Evolutionary conservation across 768 basidiomycete species (phyloP), one percentile per base, ranked within the genome.

Genomic region (Russula virescens): DNA sequence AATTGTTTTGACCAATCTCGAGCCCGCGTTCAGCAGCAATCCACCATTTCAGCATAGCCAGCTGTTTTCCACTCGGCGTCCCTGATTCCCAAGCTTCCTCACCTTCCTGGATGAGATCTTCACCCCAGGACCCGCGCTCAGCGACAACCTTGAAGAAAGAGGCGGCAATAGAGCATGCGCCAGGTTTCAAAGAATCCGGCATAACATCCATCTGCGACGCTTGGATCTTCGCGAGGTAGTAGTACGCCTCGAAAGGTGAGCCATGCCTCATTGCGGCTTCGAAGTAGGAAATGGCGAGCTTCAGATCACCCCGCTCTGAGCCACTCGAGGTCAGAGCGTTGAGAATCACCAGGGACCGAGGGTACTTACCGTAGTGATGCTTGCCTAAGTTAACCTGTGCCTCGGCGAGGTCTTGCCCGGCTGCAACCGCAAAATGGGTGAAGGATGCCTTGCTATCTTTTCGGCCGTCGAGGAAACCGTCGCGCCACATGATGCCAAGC

Each of bases 21-120:
- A 82, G 88, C 0, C 97, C 97, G 63, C 91, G 77, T 76, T 99
- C 97, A 10, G 92, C 93, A 35, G 94, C 92, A 55, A 97, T 82
- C 89, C 88, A 92, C 93, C 97, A 99, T 52, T 89, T 87, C 35
- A 98, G 75, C 76, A 98, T 85, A 2, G 96, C 96, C 56, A 83
- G 80, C 66, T 93, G 87, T 70, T 85, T 86, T 35, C 89, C 90
- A 48, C 83, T 78, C 45, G 88, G 85, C 2, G 83, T 82, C 13
- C 81, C 83, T 35, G 84, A 80, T 72, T 79, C 78, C 91, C 91
- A 94, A 6, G 81, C 79, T 56, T 77, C 76, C 68, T 93, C 89
- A 5, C 93, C 95, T 46, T 96, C 91, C 40, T 83, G 80, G 28
- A 97, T 70, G 54, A 91, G 79, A 68, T 94, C 86, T 54, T 91